A percentile compares a stretch with the other conserved stretches of the same genome.
phyloP scores from a whole-genome alignment of 345 rosid genomes.

The Eucalyptus decipiens region DNA sequence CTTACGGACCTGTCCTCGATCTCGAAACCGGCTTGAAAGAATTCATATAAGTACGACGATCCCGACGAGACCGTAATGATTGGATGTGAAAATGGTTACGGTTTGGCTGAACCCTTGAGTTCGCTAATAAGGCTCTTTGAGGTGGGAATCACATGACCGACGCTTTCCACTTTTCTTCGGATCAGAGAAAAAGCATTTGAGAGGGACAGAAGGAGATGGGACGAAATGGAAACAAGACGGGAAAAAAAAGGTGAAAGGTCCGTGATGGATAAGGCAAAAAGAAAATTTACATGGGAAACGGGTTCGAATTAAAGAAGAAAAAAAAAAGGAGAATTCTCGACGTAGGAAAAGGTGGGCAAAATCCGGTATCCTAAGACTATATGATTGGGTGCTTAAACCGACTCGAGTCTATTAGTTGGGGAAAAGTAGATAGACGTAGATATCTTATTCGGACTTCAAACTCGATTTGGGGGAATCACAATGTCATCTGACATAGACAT shows the following conservation, averaged over 20 bases:
- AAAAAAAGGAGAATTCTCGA: background rate
- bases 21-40: background rate
- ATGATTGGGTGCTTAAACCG: background rate
- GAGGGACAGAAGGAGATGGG: background rate
- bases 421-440: background rate
- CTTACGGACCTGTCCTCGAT: background rate
- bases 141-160: background rate
- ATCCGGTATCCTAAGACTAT: background rate
- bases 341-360: background rate
- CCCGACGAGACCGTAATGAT: background rate
- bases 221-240: background rate
- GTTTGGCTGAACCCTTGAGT: background rate
- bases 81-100: background rate
- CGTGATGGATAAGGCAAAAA: background rate
- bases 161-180: background rate
- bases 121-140: background rate
- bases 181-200: background rate
- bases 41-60: background rate
- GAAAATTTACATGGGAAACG: background rate
- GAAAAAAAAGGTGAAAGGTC: background rate
- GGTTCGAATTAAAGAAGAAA: background rate
- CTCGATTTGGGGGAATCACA: background rate
- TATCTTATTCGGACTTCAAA: fast-evolving
- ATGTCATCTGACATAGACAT: fast-evolving
- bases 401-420: background rate